A percentile compares a stretch with the other conserved stretches of the same genome.
Conservation (phyloP, 768 basidiomycete species). For the Mycena belliarum region DNA sequence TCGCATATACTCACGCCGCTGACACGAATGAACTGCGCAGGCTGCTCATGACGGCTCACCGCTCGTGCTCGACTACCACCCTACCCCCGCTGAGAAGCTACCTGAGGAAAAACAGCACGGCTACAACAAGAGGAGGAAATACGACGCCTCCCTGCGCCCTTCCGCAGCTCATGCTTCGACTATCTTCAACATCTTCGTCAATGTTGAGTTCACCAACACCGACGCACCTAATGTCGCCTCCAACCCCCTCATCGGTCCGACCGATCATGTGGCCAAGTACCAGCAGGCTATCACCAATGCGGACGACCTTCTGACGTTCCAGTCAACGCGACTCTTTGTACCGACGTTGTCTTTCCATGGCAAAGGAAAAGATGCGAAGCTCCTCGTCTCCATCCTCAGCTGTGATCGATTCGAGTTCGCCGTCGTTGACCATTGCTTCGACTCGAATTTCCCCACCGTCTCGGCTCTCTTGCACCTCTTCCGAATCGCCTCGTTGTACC, state of each 20-base stretch:
- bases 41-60: slow-evolving; percentile 3
- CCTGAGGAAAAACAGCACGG: slow-evolving; percentile 5
- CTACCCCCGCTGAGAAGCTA: slow-evolving; percentile 2
- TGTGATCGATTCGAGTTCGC: slow-evolving; percentile 10
- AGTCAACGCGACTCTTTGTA: slow-evolving; percentile 15
- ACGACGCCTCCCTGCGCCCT: slow-evolving; percentile 16
- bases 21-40: slow-evolving; percentile 7
- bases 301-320: slow-evolving; percentile 11
- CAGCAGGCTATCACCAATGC: slow-evolving; percentile 18
- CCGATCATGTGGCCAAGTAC: slow-evolving; percentile 9
- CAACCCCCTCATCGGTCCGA: slow-evolving; percentile 17
- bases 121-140: slow-evolving; percentile 9
- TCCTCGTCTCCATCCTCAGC: slow-evolving; percentile 17
- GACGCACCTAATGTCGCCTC: slow-evolving; percentile 6
- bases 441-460: slow-evolving; percentile 5
- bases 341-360: slow-evolving; percentile 19
- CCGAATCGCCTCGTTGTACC: slow-evolving; percentile 8
- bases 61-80: slow-evolving; percentile 6
- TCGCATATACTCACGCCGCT: slow-evolving; percentile 1
- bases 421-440: slow-evolving; percentile 11
- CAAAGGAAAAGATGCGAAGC: slow-evolving; percentile 9
- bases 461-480: slow-evolving; percentile 17
- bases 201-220: slow-evolving; percentile 14
- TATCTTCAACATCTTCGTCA: slow-evolving; percentile 10
- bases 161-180: slow-evolving; percentile 1